phyloP scores from a whole-genome alignment of 345 rosid genomes.

The Nephelium lappaceum region DNA sequence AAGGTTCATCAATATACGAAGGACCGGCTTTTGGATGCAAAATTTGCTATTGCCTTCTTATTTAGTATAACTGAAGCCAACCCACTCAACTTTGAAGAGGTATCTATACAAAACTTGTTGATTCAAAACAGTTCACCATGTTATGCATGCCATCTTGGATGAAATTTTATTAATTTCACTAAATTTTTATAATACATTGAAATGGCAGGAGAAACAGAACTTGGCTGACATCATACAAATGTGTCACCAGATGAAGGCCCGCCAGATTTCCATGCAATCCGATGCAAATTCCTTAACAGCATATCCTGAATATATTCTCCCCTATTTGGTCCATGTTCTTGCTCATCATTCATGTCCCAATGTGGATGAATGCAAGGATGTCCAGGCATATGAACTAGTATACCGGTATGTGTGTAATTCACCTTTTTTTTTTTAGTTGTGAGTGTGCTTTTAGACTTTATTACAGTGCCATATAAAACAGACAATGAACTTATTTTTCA shows the following conservation, averaged over 20 bases:
- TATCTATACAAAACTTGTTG: slow-evolving; percentile 37
- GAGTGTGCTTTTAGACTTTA: slow-evolving; percentile 7
- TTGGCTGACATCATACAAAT: slow-evolving; percentile 83
- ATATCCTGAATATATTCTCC: slow-evolving; percentile 71
- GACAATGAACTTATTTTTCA: slow-evolving; percentile 37
- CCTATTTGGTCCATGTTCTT: slow-evolving; percentile 76
- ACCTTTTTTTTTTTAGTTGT: slow-evolving; percentile 11
- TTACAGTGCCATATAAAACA: neutral
- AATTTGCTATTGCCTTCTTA: slow-evolving; percentile 84
- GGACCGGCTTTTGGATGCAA: slow-evolving; percentile 84
- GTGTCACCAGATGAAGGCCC: slow-evolving; percentile 74
- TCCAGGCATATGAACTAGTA: slow-evolving; percentile 71
- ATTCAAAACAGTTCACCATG: slow-evolving; percentile 14
- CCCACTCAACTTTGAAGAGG: slow-evolving; percentile 72
- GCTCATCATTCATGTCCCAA: slow-evolving; percentile 90
- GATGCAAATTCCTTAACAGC: slow-evolving; percentile 55
- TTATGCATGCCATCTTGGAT: slow-evolving; percentile 9
- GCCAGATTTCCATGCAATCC: slow-evolving; percentile 63
- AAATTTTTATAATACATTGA: slow-evolving; percentile 19
- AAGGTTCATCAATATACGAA: slow-evolving; percentile 92
- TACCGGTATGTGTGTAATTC: slow-evolving; percentile 55
- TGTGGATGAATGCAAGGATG: slow-evolving; percentile 79
- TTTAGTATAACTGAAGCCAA: slow-evolving; percentile 51
- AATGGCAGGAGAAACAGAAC: slow-evolving; percentile 83
- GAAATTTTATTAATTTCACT: neutral